A percentile compares a stretch with the other conserved stretches of the same genome.
These are phyloP conservation scores for Ceratorhiza oryzae-sativae DNA, from an alignment of 1,284 basidiomycete species.

Conservation along the genomic window DNA sequence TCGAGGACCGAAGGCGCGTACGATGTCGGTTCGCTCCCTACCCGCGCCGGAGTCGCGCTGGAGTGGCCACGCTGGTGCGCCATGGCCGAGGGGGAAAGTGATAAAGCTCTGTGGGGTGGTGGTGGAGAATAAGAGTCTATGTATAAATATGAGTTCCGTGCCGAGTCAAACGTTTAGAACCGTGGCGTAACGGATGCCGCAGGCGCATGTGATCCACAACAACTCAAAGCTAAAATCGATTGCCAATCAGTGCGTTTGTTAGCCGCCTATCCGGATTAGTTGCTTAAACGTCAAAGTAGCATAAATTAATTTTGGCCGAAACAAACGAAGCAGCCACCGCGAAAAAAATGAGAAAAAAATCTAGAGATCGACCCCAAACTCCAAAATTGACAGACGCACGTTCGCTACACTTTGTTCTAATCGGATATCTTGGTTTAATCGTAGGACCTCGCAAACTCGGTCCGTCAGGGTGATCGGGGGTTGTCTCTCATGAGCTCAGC, in stretches of 20 bases:
- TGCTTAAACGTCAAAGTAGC: no score
- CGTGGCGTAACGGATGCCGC: slow-evolving; percentile 1
- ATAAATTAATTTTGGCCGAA: background rate
- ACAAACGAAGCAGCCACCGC: no score
- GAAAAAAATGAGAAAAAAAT: background rate
- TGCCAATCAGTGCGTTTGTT: slow-evolving; percentile 20
- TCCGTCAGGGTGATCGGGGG: slow-evolving; percentile 18
- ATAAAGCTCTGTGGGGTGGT: no score
- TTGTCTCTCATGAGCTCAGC: slow-evolving; percentile 20
- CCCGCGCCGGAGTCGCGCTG: slow-evolving; percentile 9
- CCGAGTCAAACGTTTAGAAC: slow-evolving; percentile 13
- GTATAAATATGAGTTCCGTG: background rate
- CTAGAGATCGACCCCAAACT: no score
- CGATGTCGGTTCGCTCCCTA: slow-evolving; percentile 13
- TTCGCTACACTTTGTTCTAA: no score
- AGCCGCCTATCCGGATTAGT: background rate
- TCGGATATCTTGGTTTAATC: no score
- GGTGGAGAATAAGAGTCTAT: background rate
- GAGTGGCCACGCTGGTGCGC: background rate
- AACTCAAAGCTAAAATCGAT: slow-evolving; percentile 27
- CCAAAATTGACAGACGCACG: no score
- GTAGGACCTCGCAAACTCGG: background rate
- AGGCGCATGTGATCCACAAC: slow-evolving; percentile 17
- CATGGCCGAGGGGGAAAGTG: background rate
- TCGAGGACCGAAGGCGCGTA: slow-evolving; percentile 24